These are phyloP conservation scores for Apiotrichum domesticum DNA, from an alignment of 1,284 basidiomycete genomes.

Conservation along the genomic window DNA sequence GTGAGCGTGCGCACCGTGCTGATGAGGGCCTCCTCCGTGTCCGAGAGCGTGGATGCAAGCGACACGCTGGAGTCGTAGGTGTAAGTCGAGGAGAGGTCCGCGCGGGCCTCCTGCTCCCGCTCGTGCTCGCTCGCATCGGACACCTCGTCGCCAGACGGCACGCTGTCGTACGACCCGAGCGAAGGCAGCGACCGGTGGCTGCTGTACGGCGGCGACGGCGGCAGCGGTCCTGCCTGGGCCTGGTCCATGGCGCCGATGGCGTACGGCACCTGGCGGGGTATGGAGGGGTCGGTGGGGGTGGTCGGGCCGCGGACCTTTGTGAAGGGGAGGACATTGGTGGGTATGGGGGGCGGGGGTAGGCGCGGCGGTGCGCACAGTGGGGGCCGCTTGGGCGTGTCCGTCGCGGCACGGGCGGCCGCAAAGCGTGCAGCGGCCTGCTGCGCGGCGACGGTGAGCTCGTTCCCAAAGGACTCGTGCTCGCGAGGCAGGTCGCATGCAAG, in stretches of 20 bases:
- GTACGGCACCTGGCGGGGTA: background rate
- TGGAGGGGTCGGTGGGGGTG: background rate
- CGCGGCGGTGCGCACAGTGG: background rate
- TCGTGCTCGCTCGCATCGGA: background rate
- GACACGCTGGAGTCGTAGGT: conserved; percentile 20
- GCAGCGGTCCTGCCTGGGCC: conserved; percentile 1
- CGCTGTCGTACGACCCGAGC: conserved; percentile 30
- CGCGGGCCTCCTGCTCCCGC: too few species aligned
- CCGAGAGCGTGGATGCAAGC: conserved; percentile 29
- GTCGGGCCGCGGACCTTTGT: background rate
- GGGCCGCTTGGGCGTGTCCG: background rate
- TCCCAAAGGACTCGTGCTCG: conserved; percentile 3
- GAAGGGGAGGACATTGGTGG: background rate
- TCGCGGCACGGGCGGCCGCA: conserved; percentile 6
- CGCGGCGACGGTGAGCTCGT: conserved; percentile 6
- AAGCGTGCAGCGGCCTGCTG: conserved; percentile 3
- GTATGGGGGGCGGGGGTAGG: background rate
- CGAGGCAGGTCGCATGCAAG: conserved; percentile 16
- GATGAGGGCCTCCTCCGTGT: conserved; percentile 35
- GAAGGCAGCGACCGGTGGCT: conserved; percentile 41
- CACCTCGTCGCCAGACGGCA: conserved; percentile 13
- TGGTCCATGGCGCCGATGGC: background rate
- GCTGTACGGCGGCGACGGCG: conserved; percentile 18
- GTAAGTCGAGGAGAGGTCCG: too few species aligned
- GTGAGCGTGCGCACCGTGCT: conserved; percentile 34